These are phyloP conservation scores for Sungouiozyma intestinalis DNA, from an alignment of 805 yeast genomes.

Conservation along the genomic window DNA sequence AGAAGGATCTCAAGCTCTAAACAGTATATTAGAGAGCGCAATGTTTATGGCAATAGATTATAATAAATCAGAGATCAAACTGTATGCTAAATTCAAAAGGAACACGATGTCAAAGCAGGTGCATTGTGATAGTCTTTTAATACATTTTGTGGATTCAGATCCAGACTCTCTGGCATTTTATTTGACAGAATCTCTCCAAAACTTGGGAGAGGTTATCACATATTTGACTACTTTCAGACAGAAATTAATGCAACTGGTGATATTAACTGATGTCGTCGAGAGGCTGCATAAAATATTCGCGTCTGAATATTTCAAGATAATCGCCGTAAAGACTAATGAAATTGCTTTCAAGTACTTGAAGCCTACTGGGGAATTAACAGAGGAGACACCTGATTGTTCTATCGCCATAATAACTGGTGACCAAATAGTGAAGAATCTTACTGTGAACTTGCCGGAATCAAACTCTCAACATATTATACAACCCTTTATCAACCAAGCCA, in stretches of 20 bases:
- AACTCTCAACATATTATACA: conserved; percentile 28
- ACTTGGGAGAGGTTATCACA: conserved; percentile 19
- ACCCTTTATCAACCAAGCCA: conserved; percentile 22
- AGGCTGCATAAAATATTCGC: conserved; percentile 25
- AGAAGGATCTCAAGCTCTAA: conserved; percentile 22
- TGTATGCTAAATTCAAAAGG: conserved; percentile 25
- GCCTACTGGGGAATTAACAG: conserved; percentile 7
- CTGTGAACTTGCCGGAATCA: conserved; percentile 21
- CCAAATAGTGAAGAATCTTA: conserved; percentile 21
- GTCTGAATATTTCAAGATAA: conserved; percentile 24
- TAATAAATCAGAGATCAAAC: conserved; percentile 18
- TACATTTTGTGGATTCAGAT: conserved; percentile 14
- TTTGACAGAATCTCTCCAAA: conserved; percentile 18
- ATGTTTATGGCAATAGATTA: conserved; percentile 27
- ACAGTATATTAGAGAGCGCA: conserved; percentile 21
- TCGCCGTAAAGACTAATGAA: conserved; percentile 26
- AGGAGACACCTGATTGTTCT: conserved; percentile 22
- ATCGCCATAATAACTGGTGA: conserved; percentile 23
- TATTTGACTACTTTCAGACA: conserved; percentile 22
- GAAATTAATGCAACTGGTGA: conserved; percentile 26
- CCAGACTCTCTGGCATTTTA: conserved; percentile 22
- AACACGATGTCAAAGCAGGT: conserved; percentile 24
- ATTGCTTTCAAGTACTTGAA: conserved; percentile 27
- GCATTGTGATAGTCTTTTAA: conserved; percentile 21
- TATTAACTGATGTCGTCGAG: conserved; percentile 28